phyloP scores from a whole-genome alignment of 2,329 filamentous ascomycete species.

The Penicillium sp. region DNA sequence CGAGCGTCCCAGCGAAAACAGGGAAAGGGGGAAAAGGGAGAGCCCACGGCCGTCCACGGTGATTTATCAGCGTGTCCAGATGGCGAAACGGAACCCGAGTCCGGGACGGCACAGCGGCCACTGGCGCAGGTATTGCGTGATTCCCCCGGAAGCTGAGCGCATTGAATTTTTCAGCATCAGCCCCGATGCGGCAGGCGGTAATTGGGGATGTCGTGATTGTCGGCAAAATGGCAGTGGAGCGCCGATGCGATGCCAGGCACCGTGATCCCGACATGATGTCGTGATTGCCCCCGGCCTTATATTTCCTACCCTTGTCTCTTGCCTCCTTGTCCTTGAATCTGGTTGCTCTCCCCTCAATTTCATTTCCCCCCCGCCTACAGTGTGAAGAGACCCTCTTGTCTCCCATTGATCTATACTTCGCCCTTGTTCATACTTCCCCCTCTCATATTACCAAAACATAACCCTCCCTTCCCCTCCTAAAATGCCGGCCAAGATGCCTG shows the following conservation, averaged over 20 bases:
- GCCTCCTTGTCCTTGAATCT: conserved; percentile 15
- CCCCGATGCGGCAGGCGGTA: conserved; percentile 29
- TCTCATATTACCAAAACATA: no score
- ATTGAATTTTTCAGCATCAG: conserved; percentile 30
- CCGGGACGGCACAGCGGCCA: conserved; percentile 21
- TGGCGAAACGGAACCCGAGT: conserved; percentile 5
- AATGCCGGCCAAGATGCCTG: conserved; percentile 41
- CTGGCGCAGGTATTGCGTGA: conserved; percentile 41
- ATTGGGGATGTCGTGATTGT: conserved; percentile 30
- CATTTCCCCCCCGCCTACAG: conserved; percentile 6
- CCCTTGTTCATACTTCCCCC: no score
- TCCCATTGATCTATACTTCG: conserved; percentile 1
- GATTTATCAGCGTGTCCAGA: not conserved
- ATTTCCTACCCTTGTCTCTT: conserved; percentile 25
- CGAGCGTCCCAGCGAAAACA: no score
- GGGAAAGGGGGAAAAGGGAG: no score
- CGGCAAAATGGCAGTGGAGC: conserved; percentile 30
- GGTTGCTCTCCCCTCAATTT: conserved; percentile 5
- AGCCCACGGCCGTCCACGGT: no score
- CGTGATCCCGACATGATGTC: conserved; percentile 30
- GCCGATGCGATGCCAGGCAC: conserved; percentile 23
- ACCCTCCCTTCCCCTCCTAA: not conserved
- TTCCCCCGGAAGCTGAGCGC: conserved; percentile 32
- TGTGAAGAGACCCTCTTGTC: not conserved
- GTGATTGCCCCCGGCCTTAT: conserved; percentile 34